Percentiles rank a stretch among this genome's conserved stretches.
phyloP scores from a whole-genome alignment of 495 filamentous ascomycete species.

The Xylaria sp. region DNA sequence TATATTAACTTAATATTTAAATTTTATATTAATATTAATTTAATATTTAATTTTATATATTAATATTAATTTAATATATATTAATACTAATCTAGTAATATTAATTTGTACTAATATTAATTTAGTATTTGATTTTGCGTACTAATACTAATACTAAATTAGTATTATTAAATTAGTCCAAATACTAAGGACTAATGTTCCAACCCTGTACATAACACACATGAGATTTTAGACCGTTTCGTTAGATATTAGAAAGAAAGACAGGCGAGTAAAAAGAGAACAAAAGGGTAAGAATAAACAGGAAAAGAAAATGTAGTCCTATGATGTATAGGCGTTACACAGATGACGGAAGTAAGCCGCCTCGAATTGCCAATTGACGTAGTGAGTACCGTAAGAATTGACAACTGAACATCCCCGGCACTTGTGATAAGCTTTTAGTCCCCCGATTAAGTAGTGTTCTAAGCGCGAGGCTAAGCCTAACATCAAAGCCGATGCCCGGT shows the following conservation, averaged over 20 bases:
- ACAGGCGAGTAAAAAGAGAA: neutral
- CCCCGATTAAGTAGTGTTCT: neutral
- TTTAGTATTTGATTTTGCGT: no score
- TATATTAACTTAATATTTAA: no score
- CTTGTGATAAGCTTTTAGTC: neutral
- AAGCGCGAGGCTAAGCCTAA: neutral
- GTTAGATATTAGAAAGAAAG: neutral
- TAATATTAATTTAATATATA: no score
- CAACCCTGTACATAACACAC: no score
- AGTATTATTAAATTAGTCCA: no score
- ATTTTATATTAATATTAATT: no score
- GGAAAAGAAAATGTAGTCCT: neutral
- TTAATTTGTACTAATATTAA: no score
- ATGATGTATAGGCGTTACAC: neutral
- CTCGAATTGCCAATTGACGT: neutral
- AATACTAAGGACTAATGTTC: no score
- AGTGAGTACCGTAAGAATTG: neutral
- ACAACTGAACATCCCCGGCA: neutral
- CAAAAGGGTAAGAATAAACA: neutral
- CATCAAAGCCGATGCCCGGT: no score
- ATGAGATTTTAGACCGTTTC: neutral
- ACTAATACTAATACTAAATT: no score
- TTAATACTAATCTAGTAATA: no score
- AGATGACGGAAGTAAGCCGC: neutral
- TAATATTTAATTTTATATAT: no score